Evolutionary conservation across 2,329 filamentous ascomycete genomes (phyloP).

Genomic region (Exophiala lecanii-corni): DNA sequence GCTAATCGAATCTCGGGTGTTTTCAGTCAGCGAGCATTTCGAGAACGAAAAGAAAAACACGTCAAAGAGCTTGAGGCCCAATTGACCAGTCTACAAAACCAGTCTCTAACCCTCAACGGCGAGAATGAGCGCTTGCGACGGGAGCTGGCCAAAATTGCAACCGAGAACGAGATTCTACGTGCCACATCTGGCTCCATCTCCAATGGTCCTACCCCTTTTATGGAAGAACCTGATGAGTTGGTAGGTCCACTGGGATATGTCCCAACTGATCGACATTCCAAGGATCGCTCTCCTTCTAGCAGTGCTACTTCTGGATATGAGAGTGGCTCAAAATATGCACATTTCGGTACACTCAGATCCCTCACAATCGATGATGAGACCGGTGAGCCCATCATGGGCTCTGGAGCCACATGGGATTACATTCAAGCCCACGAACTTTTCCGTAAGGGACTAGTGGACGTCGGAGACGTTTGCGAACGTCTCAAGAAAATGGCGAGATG

Average conservation of each 20-base stretch:
- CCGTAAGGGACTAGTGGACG: slow-evolving; percentile 71
- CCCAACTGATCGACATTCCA: slow-evolving; percentile 67
- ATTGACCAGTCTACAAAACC: slow-evolving; percentile 69
- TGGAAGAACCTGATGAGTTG: slow-evolving; percentile 23
- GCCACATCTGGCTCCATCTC: slow-evolving; percentile 57
- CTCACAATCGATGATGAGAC: slow-evolving; percentile 50
- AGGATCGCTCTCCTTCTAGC: slow-evolving; percentile 35
- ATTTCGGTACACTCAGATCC: slow-evolving; percentile 21
- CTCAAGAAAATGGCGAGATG: slow-evolving; percentile 72
- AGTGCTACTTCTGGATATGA: slow-evolving; percentile 32
- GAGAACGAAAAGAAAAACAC: slow-evolving; percentile 90
- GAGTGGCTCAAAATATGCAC: slow-evolving; percentile 27
- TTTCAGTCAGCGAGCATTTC: slow-evolving; percentile 83
- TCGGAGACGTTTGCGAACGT: slow-evolving; percentile 72
- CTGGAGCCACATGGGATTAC: slow-evolving; percentile 81
- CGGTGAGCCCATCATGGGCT: slow-evolving; percentile 67
- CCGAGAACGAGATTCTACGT: slow-evolving; percentile 88
- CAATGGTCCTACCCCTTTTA: slow-evolving; percentile 23
- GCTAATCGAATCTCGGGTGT: neutral
- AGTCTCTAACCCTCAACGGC: slow-evolving; percentile 64
- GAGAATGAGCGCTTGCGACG: slow-evolving; percentile 86
- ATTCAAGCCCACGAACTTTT: slow-evolving; percentile 78
- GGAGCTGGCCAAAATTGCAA: slow-evolving; percentile 75
- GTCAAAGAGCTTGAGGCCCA: slow-evolving; percentile 90
- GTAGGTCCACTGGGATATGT: slow-evolving; percentile 68